Evolutionary conservation across 2,329 filamentous ascomycete species (phyloP), one percentile per base, ranked within the genome.

Genomic region (Emergomyces pasteurianus): DNA sequence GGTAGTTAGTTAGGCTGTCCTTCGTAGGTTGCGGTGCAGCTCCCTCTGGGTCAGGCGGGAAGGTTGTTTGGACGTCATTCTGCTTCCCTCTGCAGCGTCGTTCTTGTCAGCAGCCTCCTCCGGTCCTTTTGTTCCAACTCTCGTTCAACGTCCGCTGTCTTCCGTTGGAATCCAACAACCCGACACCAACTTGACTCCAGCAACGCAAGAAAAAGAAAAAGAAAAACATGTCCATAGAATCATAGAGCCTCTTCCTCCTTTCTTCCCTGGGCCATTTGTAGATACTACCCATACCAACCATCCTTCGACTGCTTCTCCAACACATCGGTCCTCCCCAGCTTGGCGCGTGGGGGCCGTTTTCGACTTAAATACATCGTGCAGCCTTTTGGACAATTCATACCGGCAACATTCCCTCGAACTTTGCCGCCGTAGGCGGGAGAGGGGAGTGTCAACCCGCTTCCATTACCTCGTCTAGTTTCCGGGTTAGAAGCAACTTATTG

Each of bases 1-100:
- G 38, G n/a, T n/a, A n/a, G n/a, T n/a, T n/a, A n/a, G n/a, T n/a
- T n/a, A n/a, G n/a, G n/a, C n/a, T n/a, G n/a, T n/a, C n/a, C n/a
- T n/a, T n/a, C n/a, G 58, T 9, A 16, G 36, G 23, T n/a, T 43
- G 14, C 36, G 16, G 42, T 26, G 26, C 40, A 38, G 21, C 14
- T 34, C 54, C 23, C 6, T 50, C 43, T 53, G 54, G 59, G 52
- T 60, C 59, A 60, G 50, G 59, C 49, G 52, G 52, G 40, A 60
- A 42, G 50, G 49, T 36, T 56, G 21, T 23, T 40, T 34, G 26
- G 34, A 52, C 49, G 49, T 49, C 54, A 54, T 47, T 47, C 26
- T n/a, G 46, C 26, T 7, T 14, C 34, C 14, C n/a, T n/a, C n/a
- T n/a, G n/a, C n/a, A n/a, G n/a, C n/a, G n/a, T n/a, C n/a, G n/a